Evolutionary conservation across 2,329 filamentous ascomycete species (phyloP).

Genomic region (Camillea tinctor): DNA sequence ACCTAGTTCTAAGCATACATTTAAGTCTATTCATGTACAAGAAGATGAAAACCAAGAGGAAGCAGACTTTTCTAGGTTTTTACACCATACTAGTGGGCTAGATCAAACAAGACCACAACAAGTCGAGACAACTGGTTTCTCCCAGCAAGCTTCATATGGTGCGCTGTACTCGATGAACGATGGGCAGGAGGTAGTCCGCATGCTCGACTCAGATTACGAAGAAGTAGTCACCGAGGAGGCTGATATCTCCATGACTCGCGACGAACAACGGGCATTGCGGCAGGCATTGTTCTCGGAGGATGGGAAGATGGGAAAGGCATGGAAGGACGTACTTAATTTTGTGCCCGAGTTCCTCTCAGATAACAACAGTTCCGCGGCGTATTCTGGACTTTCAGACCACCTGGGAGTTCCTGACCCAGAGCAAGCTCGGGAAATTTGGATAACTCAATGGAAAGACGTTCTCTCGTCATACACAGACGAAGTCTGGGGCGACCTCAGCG

Average conservation of each 20-base stretch:
- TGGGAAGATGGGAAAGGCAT: conserved; percentile 25
- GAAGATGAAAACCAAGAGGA: conserved; percentile 33
- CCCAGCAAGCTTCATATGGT: neutral
- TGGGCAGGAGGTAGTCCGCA: conserved; percentile 28
- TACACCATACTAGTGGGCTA: conserved; percentile 28
- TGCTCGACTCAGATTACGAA: conserved; percentile 24
- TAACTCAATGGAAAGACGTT: conserved; percentile 56
- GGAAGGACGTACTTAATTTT: conserved; percentile 52
- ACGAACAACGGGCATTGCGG: conserved; percentile 22
- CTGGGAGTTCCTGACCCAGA: conserved; percentile 40
- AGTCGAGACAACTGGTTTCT: neutral
- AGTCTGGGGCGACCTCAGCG: conserved; percentile 65
- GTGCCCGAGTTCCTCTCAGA: conserved; percentile 42
- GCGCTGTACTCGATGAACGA: conserved; percentile 15
- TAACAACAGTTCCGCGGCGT: conserved; percentile 7
- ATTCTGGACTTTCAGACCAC: conserved; percentile 27
- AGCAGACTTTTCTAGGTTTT: conserved; percentile 37
- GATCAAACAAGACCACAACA: conserved; percentile 17
- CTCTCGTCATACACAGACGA: conserved; percentile 60
- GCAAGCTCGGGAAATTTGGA: conserved; percentile 46
- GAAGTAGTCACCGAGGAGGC: conserved; percentile 20
- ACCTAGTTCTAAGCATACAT: conserved; percentile 14
- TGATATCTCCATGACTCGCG: conserved; percentile 12
- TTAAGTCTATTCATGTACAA: conserved; percentile 30
- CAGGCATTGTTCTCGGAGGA: conserved; percentile 26